Percentiles rank a stretch among this genome's conserved stretches.
Evolutionary conservation across 331 rosid species (phyloP).

Genomic region (Acacia pycnantha): DNA sequence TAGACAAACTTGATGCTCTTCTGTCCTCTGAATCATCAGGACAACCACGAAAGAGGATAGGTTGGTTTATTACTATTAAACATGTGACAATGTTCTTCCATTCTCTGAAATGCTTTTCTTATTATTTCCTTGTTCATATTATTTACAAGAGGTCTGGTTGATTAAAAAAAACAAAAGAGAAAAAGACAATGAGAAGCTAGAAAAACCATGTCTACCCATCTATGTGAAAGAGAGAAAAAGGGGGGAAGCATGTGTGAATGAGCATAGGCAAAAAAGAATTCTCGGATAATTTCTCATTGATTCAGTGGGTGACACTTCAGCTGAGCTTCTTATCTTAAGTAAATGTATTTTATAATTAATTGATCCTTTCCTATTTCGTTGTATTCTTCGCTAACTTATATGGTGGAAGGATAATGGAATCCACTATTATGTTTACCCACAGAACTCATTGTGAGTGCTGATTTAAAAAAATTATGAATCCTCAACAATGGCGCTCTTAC

Average conservation of each 20-base stretch:
- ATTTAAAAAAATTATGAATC: background rate
- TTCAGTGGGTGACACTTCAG: background rate
- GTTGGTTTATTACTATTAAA: slow-evolving; percentile 43
- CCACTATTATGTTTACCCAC: background rate
- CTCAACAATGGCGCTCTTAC: background rate
- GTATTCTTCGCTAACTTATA: slow-evolving; percentile 19
- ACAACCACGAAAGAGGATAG: slow-evolving; percentile 81
- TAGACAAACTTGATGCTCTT: slow-evolving; percentile 70
- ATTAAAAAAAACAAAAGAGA: slow-evolving; percentile 15
- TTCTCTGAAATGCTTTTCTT: slow-evolving; percentile 2
- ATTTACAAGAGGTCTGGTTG: slow-evolving; percentile 4
- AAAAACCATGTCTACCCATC: slow-evolving; percentile 15
- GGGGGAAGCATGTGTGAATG: slow-evolving; percentile 5
- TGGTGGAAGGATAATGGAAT: slow-evolving; percentile 27
- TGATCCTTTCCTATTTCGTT: slow-evolving; percentile 12
- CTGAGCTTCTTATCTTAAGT: slow-evolving; percentile 17
- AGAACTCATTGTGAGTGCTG: slow-evolving; percentile 13
- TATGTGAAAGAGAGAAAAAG: slow-evolving; percentile 21
- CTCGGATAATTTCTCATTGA: background rate
- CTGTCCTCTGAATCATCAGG: slow-evolving; percentile 80
- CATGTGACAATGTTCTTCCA: background rate
- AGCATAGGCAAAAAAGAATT: background rate
- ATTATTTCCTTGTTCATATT: slow-evolving; percentile 19
- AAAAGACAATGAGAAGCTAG: background rate
- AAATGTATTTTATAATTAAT: background rate